Percentiles rank a stretch among this genome's conserved stretches.
These are phyloP conservation scores for Fusarium austroafricanum DNA, from an alignment of 2,329 filamentous ascomycete species.

Conservation along the genomic window DNA sequence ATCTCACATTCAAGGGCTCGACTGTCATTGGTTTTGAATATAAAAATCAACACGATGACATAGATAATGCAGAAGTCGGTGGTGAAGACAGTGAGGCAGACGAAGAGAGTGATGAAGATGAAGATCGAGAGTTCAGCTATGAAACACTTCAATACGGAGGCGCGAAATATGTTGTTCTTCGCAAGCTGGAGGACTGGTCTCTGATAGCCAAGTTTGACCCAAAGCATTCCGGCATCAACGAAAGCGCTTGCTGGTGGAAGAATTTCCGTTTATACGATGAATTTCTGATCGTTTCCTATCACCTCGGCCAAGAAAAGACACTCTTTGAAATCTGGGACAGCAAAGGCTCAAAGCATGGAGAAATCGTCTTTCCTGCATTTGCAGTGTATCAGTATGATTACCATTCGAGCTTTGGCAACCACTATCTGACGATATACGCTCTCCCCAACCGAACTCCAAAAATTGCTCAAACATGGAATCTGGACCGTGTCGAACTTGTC, in stretches of 20 bases:
- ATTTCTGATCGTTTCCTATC: background rate
- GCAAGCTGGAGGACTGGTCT: constrained; percentile 15
- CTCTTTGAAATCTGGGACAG: constrained; percentile 19
- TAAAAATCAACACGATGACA: background rate
- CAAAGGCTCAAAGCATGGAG: constrained; percentile 5
- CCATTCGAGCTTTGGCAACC: background rate
- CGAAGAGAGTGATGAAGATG: background rate
- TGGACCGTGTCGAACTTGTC: background rate
- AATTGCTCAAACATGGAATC: constrained; percentile 1
- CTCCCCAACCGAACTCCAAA: background rate
- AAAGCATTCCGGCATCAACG: background rate
- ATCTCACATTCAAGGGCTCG: background rate
- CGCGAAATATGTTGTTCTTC: background rate
- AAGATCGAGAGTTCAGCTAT: background rate
- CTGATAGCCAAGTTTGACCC: background rate
- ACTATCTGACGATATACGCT: background rate
- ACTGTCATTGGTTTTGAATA: background rate
- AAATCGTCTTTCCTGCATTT: background rate
- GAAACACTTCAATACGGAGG: background rate
- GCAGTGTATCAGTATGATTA: background rate
- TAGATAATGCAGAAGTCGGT: too few species aligned
- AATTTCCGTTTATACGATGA: background rate
- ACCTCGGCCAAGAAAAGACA: background rate
- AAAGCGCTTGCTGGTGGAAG: background rate
- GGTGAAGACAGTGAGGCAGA: background rate